Conservation (phyloP, 495 filamentous ascomycete species). For the Aspergillus bridgeri region DNA sequence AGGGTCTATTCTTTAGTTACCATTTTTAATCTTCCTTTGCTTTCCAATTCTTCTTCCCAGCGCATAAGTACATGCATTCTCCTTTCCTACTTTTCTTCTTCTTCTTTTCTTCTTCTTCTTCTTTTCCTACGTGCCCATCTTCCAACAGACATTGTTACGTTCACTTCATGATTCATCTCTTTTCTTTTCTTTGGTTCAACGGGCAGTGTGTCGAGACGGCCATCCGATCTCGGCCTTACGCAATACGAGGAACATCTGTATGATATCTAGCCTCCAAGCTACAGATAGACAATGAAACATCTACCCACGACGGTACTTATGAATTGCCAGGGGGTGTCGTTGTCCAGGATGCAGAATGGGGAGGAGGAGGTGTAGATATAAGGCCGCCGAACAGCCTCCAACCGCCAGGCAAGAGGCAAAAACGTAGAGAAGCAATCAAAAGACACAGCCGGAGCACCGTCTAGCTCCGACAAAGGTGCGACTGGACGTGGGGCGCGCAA, state of each 20-base stretch:
- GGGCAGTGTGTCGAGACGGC: not conserved
- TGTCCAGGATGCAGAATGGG: not conserved
- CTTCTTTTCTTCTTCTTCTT: not conserved
- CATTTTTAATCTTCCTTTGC: not conserved
- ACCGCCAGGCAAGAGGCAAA: not conserved
- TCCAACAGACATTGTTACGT: not conserved
- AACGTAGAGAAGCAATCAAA: not conserved
- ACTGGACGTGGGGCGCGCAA: not conserved
- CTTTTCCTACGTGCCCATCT: not conserved
- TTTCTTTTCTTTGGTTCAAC: not conserved
- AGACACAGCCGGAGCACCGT: not conserved
- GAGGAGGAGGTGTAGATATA: not conserved
- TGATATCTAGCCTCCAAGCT: conserved; percentile 5
- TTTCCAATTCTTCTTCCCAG: not conserved
- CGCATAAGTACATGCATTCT: not conserved
- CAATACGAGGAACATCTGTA: conserved; percentile 2
- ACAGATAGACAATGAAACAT: conserved; percentile 1
- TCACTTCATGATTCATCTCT: conserved; percentile 2
- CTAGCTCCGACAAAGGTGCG: not conserved
- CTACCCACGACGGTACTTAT: not conserved
- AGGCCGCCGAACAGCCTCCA: not conserved
- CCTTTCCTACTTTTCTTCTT: not conserved
- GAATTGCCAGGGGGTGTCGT: not conserved
- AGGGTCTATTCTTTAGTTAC: not conserved
- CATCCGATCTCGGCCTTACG: not conserved